These are phyloP conservation scores for Fraxinus dipetala DNA, from an alignment of 305 asterid genomes.

Conservation along the genomic window DNA sequence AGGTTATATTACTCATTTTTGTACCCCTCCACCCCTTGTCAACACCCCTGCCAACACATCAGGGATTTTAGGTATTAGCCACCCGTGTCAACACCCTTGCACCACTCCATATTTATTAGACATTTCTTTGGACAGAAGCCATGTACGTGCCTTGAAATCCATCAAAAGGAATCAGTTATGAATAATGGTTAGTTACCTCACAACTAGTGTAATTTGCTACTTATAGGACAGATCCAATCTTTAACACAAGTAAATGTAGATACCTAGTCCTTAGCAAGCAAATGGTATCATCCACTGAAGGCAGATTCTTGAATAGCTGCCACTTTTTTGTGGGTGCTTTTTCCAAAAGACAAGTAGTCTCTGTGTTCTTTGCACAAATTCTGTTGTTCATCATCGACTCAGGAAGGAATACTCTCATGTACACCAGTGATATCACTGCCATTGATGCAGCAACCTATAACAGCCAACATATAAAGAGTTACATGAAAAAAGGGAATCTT, in stretches of 20 bases:
- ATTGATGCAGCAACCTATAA: conserved; percentile 69
- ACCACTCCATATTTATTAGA: not conserved
- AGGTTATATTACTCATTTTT: not conserved
- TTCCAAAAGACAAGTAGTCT: conserved; percentile 58
- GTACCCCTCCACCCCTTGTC: not conserved
- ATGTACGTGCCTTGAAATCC: not conserved
- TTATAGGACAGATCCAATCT: not conserved
- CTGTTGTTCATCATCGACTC: conserved; percentile 40
- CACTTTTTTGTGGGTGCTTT: conserved; percentile 51
- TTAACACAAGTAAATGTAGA: not conserved
- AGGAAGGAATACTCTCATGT: conserved; percentile 70
- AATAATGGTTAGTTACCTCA: too few relatives aligned
- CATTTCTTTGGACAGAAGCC: not conserved
- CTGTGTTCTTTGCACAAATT: conserved; percentile 34
- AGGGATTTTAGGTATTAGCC: not conserved
- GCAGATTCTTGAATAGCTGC: conserved; percentile 48
- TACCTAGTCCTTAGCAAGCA: conserved; percentile 69
- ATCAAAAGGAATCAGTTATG: not conserved
- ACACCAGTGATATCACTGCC: conserved; percentile 55
- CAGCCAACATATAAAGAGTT: not conserved
- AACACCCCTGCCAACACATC: not conserved
- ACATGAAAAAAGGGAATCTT: not conserved
- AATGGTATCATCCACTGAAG: conserved; percentile 56
- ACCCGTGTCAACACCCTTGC: not conserved
- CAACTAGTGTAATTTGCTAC: too few relatives aligned